A percentile compares a stretch with the other conserved stretches of the same genome.
phyloP scores from a whole-genome alignment of 371 early-diverging fungal genomes.

The Dichotomocladium elegans region DNA sequence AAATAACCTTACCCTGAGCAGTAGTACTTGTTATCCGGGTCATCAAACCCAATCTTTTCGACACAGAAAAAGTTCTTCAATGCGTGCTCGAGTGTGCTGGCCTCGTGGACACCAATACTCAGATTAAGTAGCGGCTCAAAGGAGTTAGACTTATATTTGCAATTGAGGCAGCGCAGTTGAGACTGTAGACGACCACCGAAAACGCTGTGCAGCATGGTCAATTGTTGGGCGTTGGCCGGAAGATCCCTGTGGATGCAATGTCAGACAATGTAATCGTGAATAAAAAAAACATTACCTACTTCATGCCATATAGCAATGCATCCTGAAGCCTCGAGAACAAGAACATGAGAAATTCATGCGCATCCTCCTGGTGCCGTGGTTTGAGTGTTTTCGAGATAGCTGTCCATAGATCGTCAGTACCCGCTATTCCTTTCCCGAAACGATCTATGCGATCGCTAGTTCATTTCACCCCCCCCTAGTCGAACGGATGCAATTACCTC shows the following conservation, averaged over 20 bases:
- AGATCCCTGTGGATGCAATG: constrained; percentile 51
- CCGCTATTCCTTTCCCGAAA: no score
- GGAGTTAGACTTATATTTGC: constrained; percentile 73
- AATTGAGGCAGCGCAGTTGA: constrained; percentile 70
- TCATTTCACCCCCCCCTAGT: background rate
- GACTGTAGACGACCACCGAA: constrained; percentile 85
- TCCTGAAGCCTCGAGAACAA: constrained; percentile 60
- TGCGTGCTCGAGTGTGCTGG: constrained; percentile 59
- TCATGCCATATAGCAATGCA: constrained; percentile 12
- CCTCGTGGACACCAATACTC: constrained; percentile 69
- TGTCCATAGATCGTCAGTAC: constrained; percentile 6
- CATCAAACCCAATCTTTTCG: constrained; percentile 25
- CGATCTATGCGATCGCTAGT: background rate
- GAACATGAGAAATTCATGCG: constrained; percentile 84
- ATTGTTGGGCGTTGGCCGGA: constrained; percentile 66
- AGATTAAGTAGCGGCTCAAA: constrained; percentile 76
- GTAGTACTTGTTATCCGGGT: constrained; percentile 27
- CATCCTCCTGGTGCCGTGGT: constrained; percentile 84
- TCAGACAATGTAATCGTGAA: constrained; percentile 6
- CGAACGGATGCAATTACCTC: constrained; percentile 35
- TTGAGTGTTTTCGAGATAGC: constrained; percentile 74
- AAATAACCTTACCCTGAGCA: constrained; percentile 27
- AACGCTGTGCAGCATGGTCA: constrained; percentile 70
- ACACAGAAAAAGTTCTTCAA: constrained; percentile 64
- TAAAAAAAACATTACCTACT: constrained; percentile 18